Evolutionary conservation across 805 yeast species (phyloP).

Genomic region (Starmerella gropengiesseri): DNA sequence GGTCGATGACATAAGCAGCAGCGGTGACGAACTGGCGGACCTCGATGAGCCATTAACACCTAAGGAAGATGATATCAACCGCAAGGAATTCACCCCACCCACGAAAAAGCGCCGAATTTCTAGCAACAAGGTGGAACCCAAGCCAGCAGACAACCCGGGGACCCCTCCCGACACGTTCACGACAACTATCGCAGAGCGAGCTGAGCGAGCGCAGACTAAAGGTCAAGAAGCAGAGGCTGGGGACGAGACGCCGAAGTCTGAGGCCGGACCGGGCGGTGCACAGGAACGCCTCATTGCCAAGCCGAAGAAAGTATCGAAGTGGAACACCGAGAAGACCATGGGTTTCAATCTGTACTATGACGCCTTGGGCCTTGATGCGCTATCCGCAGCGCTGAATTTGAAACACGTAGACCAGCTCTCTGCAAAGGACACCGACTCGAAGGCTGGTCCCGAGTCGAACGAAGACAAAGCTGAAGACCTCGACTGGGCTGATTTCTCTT

Average conservation of each 20-base stretch:
- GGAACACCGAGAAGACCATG: not conserved
- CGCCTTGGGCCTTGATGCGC: constrained; percentile 16
- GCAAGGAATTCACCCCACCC: not conserved
- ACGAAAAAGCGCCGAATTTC: constrained; percentile 1
- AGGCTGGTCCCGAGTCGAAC: constrained; percentile 11
- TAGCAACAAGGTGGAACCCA: not conserved
- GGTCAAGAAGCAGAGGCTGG: not conserved
- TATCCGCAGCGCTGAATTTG: constrained; percentile 16
- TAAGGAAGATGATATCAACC: constrained; percentile 1
- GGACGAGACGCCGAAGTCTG: not conserved
- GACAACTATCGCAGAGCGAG: too few species aligned
- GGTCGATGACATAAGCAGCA: not conserved
- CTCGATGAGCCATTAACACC: constrained; percentile 14
- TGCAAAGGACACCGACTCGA: constrained; percentile 7
- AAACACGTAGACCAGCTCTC: not conserved
- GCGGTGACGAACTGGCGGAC: constrained; percentile 1
- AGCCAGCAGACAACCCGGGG: not conserved
- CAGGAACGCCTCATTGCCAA: not conserved
- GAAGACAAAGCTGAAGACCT: not conserved
- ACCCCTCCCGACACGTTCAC: not conserved
- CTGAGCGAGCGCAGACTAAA: too few species aligned
- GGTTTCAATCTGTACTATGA: constrained; percentile 27
- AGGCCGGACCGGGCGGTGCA: too few species aligned
- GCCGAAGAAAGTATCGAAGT: not conserved
- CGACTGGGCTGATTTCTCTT: constrained; percentile 14